These are phyloP conservation scores for Endoconidiophora polonica DNA, from an alignment of 2,329 filamentous ascomycete species.

Conservation along the genomic window DNA sequence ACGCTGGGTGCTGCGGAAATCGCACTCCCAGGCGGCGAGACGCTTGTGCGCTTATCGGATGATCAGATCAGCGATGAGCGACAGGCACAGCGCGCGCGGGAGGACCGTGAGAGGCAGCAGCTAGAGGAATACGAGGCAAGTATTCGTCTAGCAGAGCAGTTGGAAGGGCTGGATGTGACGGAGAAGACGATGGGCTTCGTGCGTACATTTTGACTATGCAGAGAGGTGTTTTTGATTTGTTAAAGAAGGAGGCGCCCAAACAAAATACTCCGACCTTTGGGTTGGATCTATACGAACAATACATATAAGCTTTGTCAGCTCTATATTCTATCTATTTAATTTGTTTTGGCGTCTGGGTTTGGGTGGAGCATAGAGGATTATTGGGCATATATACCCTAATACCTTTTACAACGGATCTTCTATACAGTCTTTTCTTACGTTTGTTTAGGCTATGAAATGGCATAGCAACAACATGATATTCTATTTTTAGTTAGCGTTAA, in stretches of 20 bases:
- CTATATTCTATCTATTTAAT: neutral
- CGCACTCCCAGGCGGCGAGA: slow-evolving; percentile 47
- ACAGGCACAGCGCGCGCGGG: slow-evolving; percentile 2
- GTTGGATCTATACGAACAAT: too few species aligned
- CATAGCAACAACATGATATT: neutral
- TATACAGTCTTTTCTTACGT: slow-evolving; percentile 1
- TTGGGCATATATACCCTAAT: neutral
- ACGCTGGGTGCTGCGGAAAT: slow-evolving; percentile 56
- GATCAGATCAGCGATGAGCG: neutral
- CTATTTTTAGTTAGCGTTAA: neutral
- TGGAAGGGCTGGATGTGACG: neutral
- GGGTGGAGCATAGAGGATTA: neutral
- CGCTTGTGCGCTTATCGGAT: slow-evolving; percentile 21
- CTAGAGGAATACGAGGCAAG: slow-evolving; percentile 1
- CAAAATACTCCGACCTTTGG: too few species aligned
- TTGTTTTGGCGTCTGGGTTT: neutral
- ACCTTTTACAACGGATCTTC: neutral
- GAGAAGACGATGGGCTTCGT: slow-evolving; percentile 7
- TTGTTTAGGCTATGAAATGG: neutral
- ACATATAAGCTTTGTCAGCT: too few species aligned
- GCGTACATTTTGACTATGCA: slow-evolving; percentile 5
- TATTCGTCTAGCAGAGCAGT: slow-evolving; percentile 1
- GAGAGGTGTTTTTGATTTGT: neutral
- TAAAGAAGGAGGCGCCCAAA: neutral
- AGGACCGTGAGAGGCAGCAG: neutral